Evolutionary conservation across 768 basidiomycete genomes (phyloP), one percentile per base, ranked within the genome.

Genomic region (Leucogyrophana mollusca): DNA sequence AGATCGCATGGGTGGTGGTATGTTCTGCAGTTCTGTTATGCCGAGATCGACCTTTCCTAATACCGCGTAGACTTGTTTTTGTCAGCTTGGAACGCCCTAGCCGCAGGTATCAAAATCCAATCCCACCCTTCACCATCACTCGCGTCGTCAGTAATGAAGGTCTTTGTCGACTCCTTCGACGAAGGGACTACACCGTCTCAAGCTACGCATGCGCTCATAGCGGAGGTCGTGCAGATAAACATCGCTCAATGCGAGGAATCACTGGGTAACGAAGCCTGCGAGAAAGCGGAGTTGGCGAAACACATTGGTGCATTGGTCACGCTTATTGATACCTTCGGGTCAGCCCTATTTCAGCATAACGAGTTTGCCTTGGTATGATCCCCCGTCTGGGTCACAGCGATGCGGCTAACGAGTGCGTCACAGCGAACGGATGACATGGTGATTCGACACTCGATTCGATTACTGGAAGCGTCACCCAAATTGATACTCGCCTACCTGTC

Each of bases 401-500:
- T 39, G 13, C 17, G 16, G 14, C 7, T 33, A 16, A 4, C 11
- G 4, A 34, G 17, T n/a, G n/a, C 10, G n/a, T 22, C 27, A 7
- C 51, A 83, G 80, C 61, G 62, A 27, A 57, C 79, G 9, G 83
- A 87, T 51, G 54, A 52, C 3, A 61, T 79, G 5, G 58, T 80
- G 14, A 44, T 54, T 3, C 45, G 61, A 11, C 62, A 79, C 45
- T 61, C 74, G 2, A 61, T 66, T 38, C 55, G 54, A 3, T 61
- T 84, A 14, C 54, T 83, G 43, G 57, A 47, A 4, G 50, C 62
- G 1, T 73, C 73, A 1, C 73, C 77, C 0, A 40, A 65, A 2
- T 64, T 84, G 0, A 60, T 85, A 4, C 61, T 79, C 3, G 65
- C 73, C 0, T 88, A 87, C 51, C 66, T 89, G 18, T 50, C 62